Percentiles rank a stretch among this genome's conserved stretches.
Conservation (phyloP, 495 filamentous ascomycete genomes). For the Bryoglossum gracile region DNA sequence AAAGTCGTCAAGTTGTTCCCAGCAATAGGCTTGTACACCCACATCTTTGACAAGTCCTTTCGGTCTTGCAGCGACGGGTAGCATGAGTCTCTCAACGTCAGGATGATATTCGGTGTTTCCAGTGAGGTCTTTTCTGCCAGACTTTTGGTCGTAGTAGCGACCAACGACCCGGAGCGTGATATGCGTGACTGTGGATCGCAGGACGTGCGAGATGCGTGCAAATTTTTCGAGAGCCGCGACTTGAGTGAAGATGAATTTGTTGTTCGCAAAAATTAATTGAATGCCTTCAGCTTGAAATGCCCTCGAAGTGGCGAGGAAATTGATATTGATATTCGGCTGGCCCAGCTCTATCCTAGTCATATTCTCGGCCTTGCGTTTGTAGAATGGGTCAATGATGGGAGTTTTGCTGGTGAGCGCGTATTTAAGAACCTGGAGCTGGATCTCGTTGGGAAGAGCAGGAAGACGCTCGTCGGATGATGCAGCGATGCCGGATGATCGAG, state of each 20-base stretch:
- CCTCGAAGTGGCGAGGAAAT: conserved; percentile 33
- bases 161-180: conserved; percentile 40
- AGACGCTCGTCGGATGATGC: neutral
- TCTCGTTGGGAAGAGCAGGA: conserved; percentile 37
- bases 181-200: conserved; percentile 31
- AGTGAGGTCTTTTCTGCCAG: conserved; percentile 25
- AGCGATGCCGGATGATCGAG: conserved; percentile 8
- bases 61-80: conserved; percentile 28
- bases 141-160: conserved; percentile 39
- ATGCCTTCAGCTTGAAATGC: conserved; percentile 35
- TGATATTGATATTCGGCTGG: conserved; percentile 21
- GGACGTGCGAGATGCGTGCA: conserved; percentile 25
- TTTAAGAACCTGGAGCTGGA: conserved; percentile 37
- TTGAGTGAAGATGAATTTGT: conserved; percentile 40
- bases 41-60: conserved; percentile 31
- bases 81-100: conserved; percentile 23
- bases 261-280: conserved; percentile 36
- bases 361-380: conserved; percentile 27
- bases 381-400: conserved; percentile 43
- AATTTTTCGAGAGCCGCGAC: conserved; percentile 35
- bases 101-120: conserved; percentile 27
- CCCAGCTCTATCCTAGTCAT: conserved; percentile 29
- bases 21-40: conserved; percentile 41
- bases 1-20: conserved; percentile 40
- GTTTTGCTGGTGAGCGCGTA: conserved; percentile 35